Evolutionary conservation across 2,329 filamentous ascomycete species (phyloP), one percentile per base, ranked within the genome.

Genomic region (Biscogniauxia sp.): DNA sequence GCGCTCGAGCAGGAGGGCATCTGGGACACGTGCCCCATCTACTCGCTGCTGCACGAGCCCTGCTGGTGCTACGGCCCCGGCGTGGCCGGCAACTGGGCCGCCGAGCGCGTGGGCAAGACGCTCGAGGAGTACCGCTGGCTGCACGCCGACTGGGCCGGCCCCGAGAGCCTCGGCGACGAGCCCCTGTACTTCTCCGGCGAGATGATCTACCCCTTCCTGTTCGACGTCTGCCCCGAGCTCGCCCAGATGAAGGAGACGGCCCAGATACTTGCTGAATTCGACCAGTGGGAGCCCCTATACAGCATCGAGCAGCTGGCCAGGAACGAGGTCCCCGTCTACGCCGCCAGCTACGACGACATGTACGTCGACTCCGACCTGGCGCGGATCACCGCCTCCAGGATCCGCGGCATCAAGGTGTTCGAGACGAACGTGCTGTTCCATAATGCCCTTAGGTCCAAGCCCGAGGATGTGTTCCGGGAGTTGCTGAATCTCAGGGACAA

Each of bases 361-460:
- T 97, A 96, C 70, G 93, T 98, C 28, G 90, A 96, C 70, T 90
- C 85, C 67, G 85, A 86, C 6, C 78, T 93, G 58, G 89, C 91
- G 8, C 82, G 85, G 68, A 86, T 90, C 68, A 96, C 92, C 17
- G 92, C 91, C 9, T 78, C 78, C 50, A 84, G 88, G 70, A 90
- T 97, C 72, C 89, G 85, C 72, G 88, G 87, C 0, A 89, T 86
- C 72, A 93, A 92, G 78, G 87, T 91, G 50, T 95, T 89, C 69
- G 86, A 95, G 71, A 97, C 92, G 49, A 97, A 97, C 73, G 81
- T 83, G 23, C 85, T 96, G 82, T 95, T 95, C 71, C 94, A 98
- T 75, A 89, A 95, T 71, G 94, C 90, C 0, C 74, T 97, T 51
- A 82, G 91, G 61, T 82, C 83, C 56, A 90, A 86, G 75, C 80